These are phyloP conservation scores for Atractiella rhizophila DNA, from an alignment of 768 basidiomycete species.

Conservation along the genomic window DNA sequence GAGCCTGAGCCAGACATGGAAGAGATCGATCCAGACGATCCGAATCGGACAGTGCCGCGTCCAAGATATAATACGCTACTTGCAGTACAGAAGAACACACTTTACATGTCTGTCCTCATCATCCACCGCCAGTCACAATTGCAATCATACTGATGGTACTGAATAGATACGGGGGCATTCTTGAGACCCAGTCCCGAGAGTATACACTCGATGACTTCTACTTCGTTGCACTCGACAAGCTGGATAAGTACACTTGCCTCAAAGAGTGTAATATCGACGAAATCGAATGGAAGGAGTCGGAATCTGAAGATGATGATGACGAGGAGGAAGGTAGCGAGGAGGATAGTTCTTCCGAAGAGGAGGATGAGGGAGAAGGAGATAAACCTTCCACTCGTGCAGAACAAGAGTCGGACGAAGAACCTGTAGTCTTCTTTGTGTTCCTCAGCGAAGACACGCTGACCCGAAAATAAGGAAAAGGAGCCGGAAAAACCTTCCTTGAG, in stretches of 20 bases:
- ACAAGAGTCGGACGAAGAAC: slow-evolving; percentile 16
- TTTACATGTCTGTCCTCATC: slow-evolving; percentile 42
- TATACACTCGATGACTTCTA: slow-evolving; percentile 78
- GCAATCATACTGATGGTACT: slow-evolving; percentile 15
- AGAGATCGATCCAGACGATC: slow-evolving; percentile 38
- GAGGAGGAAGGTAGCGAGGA: slow-evolving; percentile 18
- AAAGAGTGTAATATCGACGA: slow-evolving; percentile 39
- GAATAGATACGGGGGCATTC: slow-evolving; percentile 56
- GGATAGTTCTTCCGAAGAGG: slow-evolving; percentile 16
- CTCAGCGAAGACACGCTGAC: too few relatives aligned
- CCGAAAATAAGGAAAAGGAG: slow-evolving; percentile 11
- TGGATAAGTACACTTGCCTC: slow-evolving; percentile 51
- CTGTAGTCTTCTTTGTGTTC: too few relatives aligned
- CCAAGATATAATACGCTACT: slow-evolving; percentile 72
- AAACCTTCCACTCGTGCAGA: slow-evolving; percentile 14
- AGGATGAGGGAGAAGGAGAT: slow-evolving; percentile 20
- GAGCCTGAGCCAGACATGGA: slow-evolving; percentile 9
- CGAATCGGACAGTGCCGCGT: slow-evolving; percentile 36
- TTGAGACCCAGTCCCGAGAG: slow-evolving; percentile 54
- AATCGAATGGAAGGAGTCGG: slow-evolving; percentile 17
- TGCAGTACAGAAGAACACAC: slow-evolving; percentile 51
- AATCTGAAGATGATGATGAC: slow-evolving; percentile 30
- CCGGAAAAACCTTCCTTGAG: slow-evolving; percentile 21
- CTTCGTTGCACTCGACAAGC: slow-evolving; percentile 51
- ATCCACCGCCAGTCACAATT: background rate